A percentile compares a stretch with the other conserved stretches of the same genome.
phyloP scores from a whole-genome alignment of 257 asterid genomes.

The Nicotiana obtusifolia region DNA sequence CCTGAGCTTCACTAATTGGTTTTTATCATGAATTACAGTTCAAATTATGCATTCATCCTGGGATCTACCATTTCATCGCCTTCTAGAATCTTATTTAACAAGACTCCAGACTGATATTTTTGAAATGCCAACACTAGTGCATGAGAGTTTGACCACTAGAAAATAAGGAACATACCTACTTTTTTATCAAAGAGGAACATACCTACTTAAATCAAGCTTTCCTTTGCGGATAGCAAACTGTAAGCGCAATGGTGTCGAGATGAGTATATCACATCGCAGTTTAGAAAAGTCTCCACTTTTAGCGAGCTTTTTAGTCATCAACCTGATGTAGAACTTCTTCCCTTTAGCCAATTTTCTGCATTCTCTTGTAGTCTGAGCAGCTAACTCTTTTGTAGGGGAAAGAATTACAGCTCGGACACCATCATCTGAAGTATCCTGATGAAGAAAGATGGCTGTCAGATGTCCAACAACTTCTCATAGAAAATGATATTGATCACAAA shows the following conservation, averaged over 20 bases:
- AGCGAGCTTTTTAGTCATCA: slow-evolving; percentile 84
- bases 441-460: slow-evolving; percentile 24
- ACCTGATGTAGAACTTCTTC: slow-evolving; percentile 67
- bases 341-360: slow-evolving; percentile 82
- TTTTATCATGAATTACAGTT: not conserved
- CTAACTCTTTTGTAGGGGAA: slow-evolving; percentile 92
- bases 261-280: slow-evolving; percentile 86
- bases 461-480: not conserved
- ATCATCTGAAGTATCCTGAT: slow-evolving; percentile 68
- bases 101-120: not conserved
- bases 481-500: not conserved
- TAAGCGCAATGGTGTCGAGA: slow-evolving; percentile 75
- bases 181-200: slow-evolving; percentile 15
- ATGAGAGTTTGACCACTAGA: not conserved
- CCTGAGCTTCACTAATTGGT: not conserved
- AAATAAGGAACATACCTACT: slow-evolving; percentile 57
- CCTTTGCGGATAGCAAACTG: slow-evolving; percentile 66
- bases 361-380: slow-evolving; percentile 96
- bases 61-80: not conserved
- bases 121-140: not conserved
- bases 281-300: slow-evolving; percentile 77
- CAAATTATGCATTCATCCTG: not conserved
- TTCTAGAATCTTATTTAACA: not conserved
- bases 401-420: slow-evolving; percentile 82
- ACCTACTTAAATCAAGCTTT: slow-evolving; percentile 92